Evolutionary conservation across 768 basidiomycete species (phyloP), one percentile per base, ranked within the genome.

Genomic region (Russula sp.): DNA sequence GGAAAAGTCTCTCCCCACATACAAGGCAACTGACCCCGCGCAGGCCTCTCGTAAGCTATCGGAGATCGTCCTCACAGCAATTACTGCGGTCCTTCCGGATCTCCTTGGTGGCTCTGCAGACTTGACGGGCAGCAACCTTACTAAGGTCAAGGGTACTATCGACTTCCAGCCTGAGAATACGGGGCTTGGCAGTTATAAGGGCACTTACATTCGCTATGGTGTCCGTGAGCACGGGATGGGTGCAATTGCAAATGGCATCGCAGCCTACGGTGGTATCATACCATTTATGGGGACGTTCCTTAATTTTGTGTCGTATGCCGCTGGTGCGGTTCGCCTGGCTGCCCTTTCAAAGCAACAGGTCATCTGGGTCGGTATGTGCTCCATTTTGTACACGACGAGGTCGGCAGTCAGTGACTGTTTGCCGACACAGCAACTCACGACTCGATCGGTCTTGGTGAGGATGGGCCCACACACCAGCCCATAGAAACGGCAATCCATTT

Each of bases 141-240:
- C 94, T 70, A 86, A 91, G 76, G 90, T 89, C 73, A 92, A 92
- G 79, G 78, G 76, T 61, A 82, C 82, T n/a, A 79, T 86, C 64
- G 95, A 98, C 78, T 96, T 98, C 87, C 95, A 98, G 76, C 90
- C 84, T 48, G 89, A 90, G 22, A 86, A 81, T 78, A 94, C 92
- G 22, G 86, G 86, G 36, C 81, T 96, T 50, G 95, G 95, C 63
- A 81, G 75, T 64, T 96, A 94, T 76, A 77, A 85, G 62, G 95
- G 95, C 58, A 89, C 87, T 53, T 97, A 98, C 75, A 85, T 98
- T 74, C 90, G 94, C 61, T 98, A 90, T 79, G 95, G 95, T 84
- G 94, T 98, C 62, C 91, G 95, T 76, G 95, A 98, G 76, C 95
- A 98, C 76, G 95, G 81, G 69, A 98, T 97, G 94, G 91, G 89